Evolutionary conservation across 2,329 filamentous ascomycete species (phyloP), one percentile per base, ranked within the genome.

Genomic region (Phaeosphaeriaceae sp.): DNA sequence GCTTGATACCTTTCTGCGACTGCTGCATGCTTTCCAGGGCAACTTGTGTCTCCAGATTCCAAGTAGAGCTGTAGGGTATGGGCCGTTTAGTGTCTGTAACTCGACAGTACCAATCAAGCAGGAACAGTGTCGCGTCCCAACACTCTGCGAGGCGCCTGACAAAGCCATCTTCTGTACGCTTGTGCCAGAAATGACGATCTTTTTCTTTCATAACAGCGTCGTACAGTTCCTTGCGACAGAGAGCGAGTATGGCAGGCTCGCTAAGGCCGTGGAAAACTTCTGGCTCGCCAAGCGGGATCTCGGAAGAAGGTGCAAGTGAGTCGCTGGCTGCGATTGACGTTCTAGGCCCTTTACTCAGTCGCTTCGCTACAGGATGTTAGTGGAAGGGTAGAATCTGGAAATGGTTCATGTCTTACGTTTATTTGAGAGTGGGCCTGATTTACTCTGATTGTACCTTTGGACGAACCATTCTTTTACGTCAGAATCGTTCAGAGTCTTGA

Each of bases 41-140:
- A 1, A 84, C 83, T 65, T 85, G 84, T 0, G 81, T 81, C 63
- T 85, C 83, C n/a, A 85, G 80, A 55, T 86, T 86, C 84, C 84
- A 86, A 1, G 82, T 82, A 3, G 84, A 84, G 58, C 82, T 86
- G 66, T 82, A 86, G 0, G 82, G 82, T 54, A 85, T 82, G 1
- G 84, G 84, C 44, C 79, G 73, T 41, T 80, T 80, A 0, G 78
- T 80, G 63, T 81, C 80, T 40, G 79, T 78, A 70, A 81, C 74
- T 57, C 80, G 75, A 63, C 82, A 82, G 61, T 84, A 85, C 82
- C 83, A 84, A 53, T 85, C 78, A 45, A 87, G 75, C 11, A 86
- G 76, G 66, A 86, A 86, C 27, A 84, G 77, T 5, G 83, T 85
- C 0, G 82, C 80, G 7, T 83, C 80, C 77, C 81, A 86, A 51